Conservation (phyloP, 2,329 filamentous ascomycete genomes). For the Microthyrium microscopicum region DNA sequence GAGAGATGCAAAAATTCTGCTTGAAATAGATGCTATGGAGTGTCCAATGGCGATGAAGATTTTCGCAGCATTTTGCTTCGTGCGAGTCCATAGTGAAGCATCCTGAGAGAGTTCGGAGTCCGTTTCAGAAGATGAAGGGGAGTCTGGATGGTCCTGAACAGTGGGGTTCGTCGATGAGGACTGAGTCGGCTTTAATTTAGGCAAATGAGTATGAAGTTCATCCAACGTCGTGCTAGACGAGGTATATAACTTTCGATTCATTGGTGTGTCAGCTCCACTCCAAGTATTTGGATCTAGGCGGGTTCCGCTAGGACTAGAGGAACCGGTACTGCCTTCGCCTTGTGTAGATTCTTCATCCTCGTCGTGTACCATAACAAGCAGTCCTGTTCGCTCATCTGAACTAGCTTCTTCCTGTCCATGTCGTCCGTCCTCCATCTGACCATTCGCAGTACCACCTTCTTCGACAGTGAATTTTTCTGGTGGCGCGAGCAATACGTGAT, state of each 20-base stretch:
- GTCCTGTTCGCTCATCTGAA: background rate
- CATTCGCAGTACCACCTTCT: no score
- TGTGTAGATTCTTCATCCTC: background rate
- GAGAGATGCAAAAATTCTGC: conserved; percentile 1
- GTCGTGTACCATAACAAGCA: background rate
- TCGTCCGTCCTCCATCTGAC: no score
- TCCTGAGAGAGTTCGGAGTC: conserved; percentile 14
- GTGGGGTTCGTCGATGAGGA: no score
- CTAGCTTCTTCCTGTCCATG: conserved; percentile 16
- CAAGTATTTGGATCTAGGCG: no score
- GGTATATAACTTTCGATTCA: conserved; percentile 16
- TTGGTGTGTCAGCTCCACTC: conserved; percentile 27
- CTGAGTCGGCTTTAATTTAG: no score
- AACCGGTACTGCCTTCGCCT: no score
- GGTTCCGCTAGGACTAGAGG: no score
- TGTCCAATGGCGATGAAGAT: no score
- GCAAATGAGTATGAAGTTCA: conserved; percentile 22
- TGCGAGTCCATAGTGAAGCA: conserved; percentile 13
- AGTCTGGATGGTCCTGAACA: no score
- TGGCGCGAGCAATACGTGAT: conserved; percentile 82
- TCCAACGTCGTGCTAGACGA: conserved; percentile 25
- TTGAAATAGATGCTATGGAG: background rate
- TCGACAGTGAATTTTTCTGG: conserved; percentile 56
- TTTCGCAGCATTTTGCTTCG: background rate
- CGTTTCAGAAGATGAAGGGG: no score